Percentiles rank a stretch among this genome's conserved stretches.
Conservation (phyloP, 345 rosid species). For the Eutrema yunnanense region DNA sequence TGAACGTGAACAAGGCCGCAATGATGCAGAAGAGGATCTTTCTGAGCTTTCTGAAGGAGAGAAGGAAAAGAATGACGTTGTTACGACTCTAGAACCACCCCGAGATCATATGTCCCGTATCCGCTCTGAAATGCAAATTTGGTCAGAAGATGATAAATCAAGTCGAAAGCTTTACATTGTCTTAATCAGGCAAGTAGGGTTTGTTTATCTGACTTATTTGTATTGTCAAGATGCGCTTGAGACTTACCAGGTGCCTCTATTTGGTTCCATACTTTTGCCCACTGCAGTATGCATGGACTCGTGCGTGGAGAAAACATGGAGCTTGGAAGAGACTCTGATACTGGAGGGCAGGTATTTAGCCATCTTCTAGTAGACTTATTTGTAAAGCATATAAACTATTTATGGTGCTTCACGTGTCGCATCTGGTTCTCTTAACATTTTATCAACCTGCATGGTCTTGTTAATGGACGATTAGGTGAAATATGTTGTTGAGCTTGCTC, state of each 20-base stretch:
- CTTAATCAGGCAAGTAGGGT: constrained; percentile 50
- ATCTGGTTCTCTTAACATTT: neutral
- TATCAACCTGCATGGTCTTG: neutral
- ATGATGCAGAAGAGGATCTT: constrained; percentile 69
- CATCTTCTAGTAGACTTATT: neutral
- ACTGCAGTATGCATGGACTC: constrained; percentile 83
- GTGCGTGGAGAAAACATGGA: constrained; percentile 98
- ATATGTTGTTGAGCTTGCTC: constrained; percentile 94
- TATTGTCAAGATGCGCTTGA: neutral
- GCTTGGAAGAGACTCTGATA: constrained; percentile 98
- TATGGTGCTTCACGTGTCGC: neutral
- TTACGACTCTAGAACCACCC: constrained; percentile 30
- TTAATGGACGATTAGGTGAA: constrained; percentile 52
- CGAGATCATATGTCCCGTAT: constrained; percentile 37
- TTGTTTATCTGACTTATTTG: neutral
- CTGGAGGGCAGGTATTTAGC: constrained; percentile 84
- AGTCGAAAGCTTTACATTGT: constrained; percentile 60
- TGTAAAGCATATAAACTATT: neutral
- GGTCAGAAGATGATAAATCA: constrained; percentile 65
- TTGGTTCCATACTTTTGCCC: neutral
- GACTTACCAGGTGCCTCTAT: neutral
- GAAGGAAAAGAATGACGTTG: constrained; percentile 52
- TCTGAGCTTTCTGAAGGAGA: constrained; percentile 88
- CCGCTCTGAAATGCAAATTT: constrained; percentile 59
- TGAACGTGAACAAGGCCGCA: constrained; percentile 72